Conservation (phyloP, 2,329 filamentous ascomycete genomes). For the Xylaria sp. region DNA sequence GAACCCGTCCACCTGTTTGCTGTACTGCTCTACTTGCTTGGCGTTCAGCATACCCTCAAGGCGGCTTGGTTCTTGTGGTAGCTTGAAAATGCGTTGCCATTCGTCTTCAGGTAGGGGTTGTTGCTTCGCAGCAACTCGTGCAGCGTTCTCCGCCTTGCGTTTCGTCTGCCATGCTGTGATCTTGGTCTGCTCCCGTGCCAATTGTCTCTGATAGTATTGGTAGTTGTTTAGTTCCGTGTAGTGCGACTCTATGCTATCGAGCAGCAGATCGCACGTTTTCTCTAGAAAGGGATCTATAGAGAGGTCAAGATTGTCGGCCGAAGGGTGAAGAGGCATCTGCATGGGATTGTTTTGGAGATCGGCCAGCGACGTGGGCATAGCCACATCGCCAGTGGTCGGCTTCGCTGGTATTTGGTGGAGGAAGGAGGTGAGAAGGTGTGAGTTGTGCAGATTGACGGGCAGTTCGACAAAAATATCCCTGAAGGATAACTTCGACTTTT, state of each 20-base stretch:
- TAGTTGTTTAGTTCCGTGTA: constrained; percentile 99
- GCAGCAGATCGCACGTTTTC: constrained; percentile 95
- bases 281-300: constrained; percentile 97
- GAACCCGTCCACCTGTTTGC: constrained; percentile 96
- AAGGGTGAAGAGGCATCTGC: constrained; percentile 79
- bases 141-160: constrained; percentile 94
- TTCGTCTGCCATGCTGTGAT: constrained; percentile 97
- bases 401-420: constrained; percentile 87
- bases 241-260: constrained; percentile 97
- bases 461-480: constrained; percentile 94
- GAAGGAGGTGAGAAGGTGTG: constrained; percentile 93
- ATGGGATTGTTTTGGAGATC: constrained; percentile 76
- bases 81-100: constrained; percentile 98
- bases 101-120: constrained; percentile 91
- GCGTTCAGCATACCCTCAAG: constrained; percentile 95
- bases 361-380: constrained; percentile 81
- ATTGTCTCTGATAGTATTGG: constrained; percentile 93
- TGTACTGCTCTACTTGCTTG: constrained; percentile 97
- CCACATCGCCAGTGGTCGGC: constrained; percentile 72
- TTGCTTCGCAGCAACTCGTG: constrained; percentile 87
- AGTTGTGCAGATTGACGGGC: constrained; percentile 93
- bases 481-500: constrained; percentile 93
- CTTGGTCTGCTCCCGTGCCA: constrained; percentile 94
- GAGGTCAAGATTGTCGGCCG: constrained; percentile 89
- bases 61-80: constrained; percentile 92